Evolutionary conservation across 2,329 filamentous ascomycete species (phyloP), one percentile per base, ranked within the genome.

Genomic region (Metarhizium album): DNA sequence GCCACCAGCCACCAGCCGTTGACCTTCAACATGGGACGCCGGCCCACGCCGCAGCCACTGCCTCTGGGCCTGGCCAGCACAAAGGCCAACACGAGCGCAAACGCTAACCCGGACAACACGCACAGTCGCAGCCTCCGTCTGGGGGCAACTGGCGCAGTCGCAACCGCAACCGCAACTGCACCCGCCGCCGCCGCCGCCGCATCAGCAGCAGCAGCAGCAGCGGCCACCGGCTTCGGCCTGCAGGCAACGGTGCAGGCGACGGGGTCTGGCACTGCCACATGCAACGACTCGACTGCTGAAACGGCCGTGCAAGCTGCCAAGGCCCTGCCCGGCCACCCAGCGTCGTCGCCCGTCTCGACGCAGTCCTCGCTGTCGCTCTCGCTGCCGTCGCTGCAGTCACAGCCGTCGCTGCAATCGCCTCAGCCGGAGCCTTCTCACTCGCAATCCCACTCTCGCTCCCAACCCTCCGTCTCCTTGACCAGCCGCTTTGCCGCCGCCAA

Each of bases 21-120:
- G 27, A 29, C 27, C 27, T 29, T 50, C 53, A 54, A 58, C 27
- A 80, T 80, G 77, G 76, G 72, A 68, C 78, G 77, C 65, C 81
- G 79, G 67, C 68, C 74, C 62, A 75, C 72, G 67, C 78, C 76
- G 58, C 73, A 79, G 70, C 76, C 78, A 67, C 72, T 80, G 67
- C 67, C 72, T 63, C 70, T 80, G 66, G 68, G 70, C 60, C 70
- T 70, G 55, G 58, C 66, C 57, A 64, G 59, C 55, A 58, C 60
- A 55, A 58, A 60, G 58, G 55, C 61, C 58, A 64, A 66, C 57
- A 57, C 54, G 54, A 54, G 55, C 53, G 59, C 60, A 53, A 50
- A 60, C 52, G 27, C 29, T 35, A 60, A 61, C 57, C 57, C 60
- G 56, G 57, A 46, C n/a, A n/a, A 45, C 45, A 46, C 56, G 27